Percentiles rank a stretch among this genome's conserved stretches.
phyloP scores from a whole-genome alignment of 495 filamentous ascomycete species.

The Aspergillus diversus region DNA sequence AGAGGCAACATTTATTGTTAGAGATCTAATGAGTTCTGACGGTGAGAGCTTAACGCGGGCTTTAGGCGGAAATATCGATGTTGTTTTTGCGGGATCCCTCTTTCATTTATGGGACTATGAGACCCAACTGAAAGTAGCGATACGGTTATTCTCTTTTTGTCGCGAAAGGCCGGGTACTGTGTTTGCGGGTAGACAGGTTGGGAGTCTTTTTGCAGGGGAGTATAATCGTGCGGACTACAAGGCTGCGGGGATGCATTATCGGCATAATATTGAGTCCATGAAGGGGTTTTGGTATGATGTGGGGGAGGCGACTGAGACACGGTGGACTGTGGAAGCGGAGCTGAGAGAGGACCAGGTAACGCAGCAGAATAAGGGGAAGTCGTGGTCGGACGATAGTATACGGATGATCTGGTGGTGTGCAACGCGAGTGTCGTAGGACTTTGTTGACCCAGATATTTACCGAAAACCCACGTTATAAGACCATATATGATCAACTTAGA shows the following conservation, averaged over 20 bases:
- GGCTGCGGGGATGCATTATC: constrained; percentile 29
- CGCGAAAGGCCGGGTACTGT: constrained; percentile 36
- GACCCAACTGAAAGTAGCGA: constrained; percentile 37
- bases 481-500: too few relatives aligned
- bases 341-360: constrained; percentile 21
- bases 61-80: constrained; percentile 37
- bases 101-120: constrained; percentile 51
- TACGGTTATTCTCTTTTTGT: constrained; percentile 39
- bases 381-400: constrained; percentile 21
- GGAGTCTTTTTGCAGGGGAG: constrained; percentile 32
- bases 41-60: constrained; percentile 5
- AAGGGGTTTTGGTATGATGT: constrained; percentile 51
- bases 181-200: constrained; percentile 49
- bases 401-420: constrained; percentile 30
- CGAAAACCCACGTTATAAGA: too few relatives aligned
- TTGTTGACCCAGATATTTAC: too few relatives aligned
- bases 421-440: constrained; percentile 15
- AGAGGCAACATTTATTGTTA: constrained; percentile 28
- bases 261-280: constrained; percentile 46
- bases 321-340: constrained; percentile 41
- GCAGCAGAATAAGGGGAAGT: constrained; percentile 16
- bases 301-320: constrained; percentile 42
- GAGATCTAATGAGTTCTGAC: constrained; percentile 34
- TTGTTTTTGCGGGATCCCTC: constrained; percentile 47
- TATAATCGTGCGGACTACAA: constrained; percentile 27